Conservation (phyloP, 2,329 filamentous ascomycete species). For the Fusarium anguioides region DNA sequence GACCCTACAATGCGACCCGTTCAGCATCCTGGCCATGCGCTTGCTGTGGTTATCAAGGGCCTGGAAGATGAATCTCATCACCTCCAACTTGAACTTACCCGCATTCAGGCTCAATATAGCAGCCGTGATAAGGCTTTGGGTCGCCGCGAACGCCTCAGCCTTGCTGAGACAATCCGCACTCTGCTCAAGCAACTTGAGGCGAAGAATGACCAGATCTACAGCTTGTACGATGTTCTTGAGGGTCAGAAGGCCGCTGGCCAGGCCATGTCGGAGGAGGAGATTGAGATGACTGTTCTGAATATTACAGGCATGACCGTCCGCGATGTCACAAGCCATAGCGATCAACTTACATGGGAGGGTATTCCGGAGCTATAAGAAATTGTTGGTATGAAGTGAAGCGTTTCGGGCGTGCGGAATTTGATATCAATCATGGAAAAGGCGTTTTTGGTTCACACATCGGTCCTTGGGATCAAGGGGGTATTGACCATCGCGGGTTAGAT, state of each 20-base stretch:
- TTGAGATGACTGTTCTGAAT: slow-evolving; percentile 72
- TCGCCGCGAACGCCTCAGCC: slow-evolving; percentile 69
- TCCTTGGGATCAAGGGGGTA: slow-evolving; percentile 31
- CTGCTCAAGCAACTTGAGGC: slow-evolving; percentile 73
- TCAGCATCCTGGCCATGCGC: slow-evolving; percentile 75
- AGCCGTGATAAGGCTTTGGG: slow-evolving; percentile 73
- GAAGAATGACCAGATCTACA: slow-evolving; percentile 84
- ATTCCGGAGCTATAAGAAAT: slow-evolving; percentile 47
- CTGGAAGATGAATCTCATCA: slow-evolving; percentile 84
- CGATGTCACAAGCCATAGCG: slow-evolving; percentile 53
- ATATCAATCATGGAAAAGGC: slow-evolving; percentile 36
- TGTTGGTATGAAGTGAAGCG: slow-evolving; percentile 16
- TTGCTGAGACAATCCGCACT: slow-evolving; percentile 70
- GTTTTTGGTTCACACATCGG: slow-evolving; percentile 37
- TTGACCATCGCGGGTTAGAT: slow-evolving; percentile 35
- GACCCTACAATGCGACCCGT: slow-evolving; percentile 72
- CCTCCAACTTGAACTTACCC: slow-evolving; percentile 75
- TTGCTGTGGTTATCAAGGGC: slow-evolving; percentile 85
- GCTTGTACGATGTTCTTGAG: slow-evolving; percentile 84
- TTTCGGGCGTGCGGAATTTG: slow-evolving; percentile 29
- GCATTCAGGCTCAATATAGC: slow-evolving; percentile 71
- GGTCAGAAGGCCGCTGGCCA: slow-evolving; percentile 76
- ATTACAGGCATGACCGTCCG: slow-evolving; percentile 61
- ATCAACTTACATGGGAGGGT: slow-evolving; percentile 57
- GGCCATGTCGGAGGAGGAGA: slow-evolving; percentile 70